A percentile compares a stretch with the other conserved stretches of the same genome.
Conservation (phyloP, 73 alveolate species). For the Paramecium bursaria region DNA sequence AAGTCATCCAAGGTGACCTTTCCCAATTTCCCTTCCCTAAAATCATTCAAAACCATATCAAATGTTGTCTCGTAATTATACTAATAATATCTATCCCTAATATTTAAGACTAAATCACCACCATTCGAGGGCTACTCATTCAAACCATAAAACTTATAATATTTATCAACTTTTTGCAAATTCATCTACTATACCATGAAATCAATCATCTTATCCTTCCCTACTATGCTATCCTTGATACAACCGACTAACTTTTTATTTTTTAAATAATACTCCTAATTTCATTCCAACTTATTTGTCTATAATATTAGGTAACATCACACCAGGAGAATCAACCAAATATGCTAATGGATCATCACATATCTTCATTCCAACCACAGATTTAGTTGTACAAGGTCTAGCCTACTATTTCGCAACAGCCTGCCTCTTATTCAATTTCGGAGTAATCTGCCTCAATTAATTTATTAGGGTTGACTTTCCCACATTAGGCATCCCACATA, state of each 20-base stretch:
- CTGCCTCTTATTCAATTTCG: conserved; percentile 71
- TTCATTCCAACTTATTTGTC: conserved; percentile 81
- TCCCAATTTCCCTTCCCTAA: conserved; percentile 89
- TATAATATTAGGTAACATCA: conserved; percentile 80
- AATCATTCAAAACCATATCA: conserved; percentile 74
- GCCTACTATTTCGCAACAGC: conserved; percentile 85
- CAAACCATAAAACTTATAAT: conserved; percentile 75
- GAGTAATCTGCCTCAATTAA: conserved; percentile 78
- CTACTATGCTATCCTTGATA: conserved; percentile 85
- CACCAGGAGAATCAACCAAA: conserved; percentile 93
- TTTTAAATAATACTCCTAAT: conserved; percentile 66
- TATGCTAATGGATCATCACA: conserved; percentile 81
- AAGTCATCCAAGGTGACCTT: conserved; percentile 79
- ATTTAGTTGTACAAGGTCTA: conserved; percentile 85
- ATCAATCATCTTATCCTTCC: conserved; percentile 75
- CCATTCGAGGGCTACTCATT: conserved; percentile 75
- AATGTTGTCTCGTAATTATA: conserved; percentile 69
- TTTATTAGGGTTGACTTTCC: conserved; percentile 92
- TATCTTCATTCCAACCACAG: conserved; percentile 84
- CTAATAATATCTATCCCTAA: conserved; percentile 70
- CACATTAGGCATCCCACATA: conserved; percentile 93
- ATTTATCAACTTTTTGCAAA: conserved; percentile 66
- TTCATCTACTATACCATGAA: conserved; percentile 77
- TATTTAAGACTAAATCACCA: conserved; percentile 63
- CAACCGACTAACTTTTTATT: conserved; percentile 69